phyloP scores from a whole-genome alignment of 2,329 filamentous ascomycete species.

The Colletotrichum abscissum region DNA sequence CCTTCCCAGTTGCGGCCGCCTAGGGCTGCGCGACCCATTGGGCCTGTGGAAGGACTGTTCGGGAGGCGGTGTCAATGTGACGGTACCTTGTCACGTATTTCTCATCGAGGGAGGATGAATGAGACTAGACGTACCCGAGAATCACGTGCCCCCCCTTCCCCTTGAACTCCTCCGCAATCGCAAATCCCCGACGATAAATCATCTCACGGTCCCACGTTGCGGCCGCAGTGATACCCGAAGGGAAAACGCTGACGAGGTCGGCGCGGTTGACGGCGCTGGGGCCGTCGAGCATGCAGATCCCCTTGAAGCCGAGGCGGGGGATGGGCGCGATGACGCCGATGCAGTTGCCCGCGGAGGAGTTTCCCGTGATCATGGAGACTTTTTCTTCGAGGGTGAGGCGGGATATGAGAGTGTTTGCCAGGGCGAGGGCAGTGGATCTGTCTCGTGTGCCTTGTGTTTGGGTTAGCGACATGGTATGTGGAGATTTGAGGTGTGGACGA shows the following conservation, averaged over 20 bases:
- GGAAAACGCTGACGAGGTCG: conserved; percentile 61
- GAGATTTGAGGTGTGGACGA: too few relatives aligned
- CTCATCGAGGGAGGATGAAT: not conserved
- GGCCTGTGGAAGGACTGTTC: not conserved
- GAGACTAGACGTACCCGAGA: not conserved
- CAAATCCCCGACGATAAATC: conserved; percentile 73
- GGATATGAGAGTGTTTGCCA: not conserved
- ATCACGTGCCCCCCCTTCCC: conserved; percentile 66
- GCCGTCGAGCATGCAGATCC: not conserved
- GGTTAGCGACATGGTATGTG: too few relatives aligned
- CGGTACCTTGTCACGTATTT: not conserved
- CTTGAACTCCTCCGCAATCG: conserved; percentile 78
- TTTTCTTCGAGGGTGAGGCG: not conserved
- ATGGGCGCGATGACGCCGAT: not conserved
- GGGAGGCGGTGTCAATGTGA: not conserved
- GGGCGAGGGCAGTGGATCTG: not conserved
- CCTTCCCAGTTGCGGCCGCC: not conserved
- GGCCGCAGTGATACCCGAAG: conserved; percentile 76
- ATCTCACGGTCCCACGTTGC: conserved; percentile 78
- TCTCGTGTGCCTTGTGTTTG: not conserved
- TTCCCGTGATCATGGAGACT: not conserved
- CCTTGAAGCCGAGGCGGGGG: not conserved
- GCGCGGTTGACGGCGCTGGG: not conserved
- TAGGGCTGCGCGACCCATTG: not conserved
- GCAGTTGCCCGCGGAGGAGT: not conserved